A percentile compares a stretch with the other conserved stretches of the same genome.
Evolutionary conservation across 352 stramenopile genomes (phyloP).

Genomic region (Saprolegnia diclina): DNA sequence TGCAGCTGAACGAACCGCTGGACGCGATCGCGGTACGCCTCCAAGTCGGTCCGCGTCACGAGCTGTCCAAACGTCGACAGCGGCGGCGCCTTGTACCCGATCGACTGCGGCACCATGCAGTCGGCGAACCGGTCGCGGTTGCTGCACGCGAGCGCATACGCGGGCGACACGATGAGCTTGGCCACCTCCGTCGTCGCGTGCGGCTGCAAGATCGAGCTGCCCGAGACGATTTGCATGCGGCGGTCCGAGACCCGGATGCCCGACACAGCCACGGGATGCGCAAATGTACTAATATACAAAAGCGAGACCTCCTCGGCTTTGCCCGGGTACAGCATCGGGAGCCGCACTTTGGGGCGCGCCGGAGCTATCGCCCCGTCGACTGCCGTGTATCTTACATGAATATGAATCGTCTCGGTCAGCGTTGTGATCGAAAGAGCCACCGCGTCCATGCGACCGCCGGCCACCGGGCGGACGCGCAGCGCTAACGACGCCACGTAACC

Average conservation of each 20-base stretch:
- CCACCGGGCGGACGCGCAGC: neutral
- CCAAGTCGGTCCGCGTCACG: conserved; percentile 13
- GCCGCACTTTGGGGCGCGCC: neutral
- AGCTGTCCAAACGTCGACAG: conserved; percentile 10
- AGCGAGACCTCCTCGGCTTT: conserved; percentile 4
- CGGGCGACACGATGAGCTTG: conserved; percentile 18
- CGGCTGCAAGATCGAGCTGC: neutral
- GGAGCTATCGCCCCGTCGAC: neutral
- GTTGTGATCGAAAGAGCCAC: neutral
- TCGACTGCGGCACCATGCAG: conserved; percentile 15
- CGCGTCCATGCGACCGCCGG: neutral
- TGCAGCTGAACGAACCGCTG: conserved; percentile 13
- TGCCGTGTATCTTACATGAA: conserved; percentile 6
- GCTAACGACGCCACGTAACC: neutral
- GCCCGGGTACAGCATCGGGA: neutral
- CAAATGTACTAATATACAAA: conserved; percentile 1
- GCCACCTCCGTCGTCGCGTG: conserved; percentile 6
- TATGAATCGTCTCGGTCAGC: neutral
- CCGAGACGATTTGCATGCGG: conserved; percentile 6
- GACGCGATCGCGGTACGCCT: conserved; percentile 2
- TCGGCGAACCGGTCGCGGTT: conserved; percentile 21
- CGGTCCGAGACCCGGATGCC: conserved; percentile 21
- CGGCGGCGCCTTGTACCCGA: neutral
- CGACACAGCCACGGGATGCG: neutral
- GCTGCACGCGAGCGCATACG: conserved; percentile 13